Base-by-base conservation (phyloP, 768 basidiomycete genomes). In the Serendipita vermifera region DNA sequence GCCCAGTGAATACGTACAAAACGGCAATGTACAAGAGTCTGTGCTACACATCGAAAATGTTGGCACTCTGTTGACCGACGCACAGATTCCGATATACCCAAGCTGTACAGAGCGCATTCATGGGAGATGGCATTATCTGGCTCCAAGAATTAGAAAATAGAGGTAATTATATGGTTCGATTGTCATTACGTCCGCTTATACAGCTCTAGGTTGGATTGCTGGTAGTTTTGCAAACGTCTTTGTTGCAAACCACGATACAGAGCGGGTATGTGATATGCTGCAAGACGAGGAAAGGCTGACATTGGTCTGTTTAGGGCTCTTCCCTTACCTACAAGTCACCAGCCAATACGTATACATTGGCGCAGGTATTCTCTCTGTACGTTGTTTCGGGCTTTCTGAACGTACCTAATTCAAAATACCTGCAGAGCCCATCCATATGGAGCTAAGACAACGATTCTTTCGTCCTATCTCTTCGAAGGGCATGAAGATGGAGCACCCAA, bases 211-310 rank as follows among this genome's bases (percentile, higher is more conserved):
- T 2, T 85, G 81, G 82, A 69, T 83, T 1, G 38, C 75, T 0
- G 72, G 80, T 1, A 68, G 64, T 0, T 60, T 63, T n/a, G 82
- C 82, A 0, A 85, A 84, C 59, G 75, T 79, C 5, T 84, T 84
- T 58, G 81, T 84, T 0, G 46, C 46, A 29, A 82, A 85, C 61
- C 83, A 84, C 57, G 83, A 85, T 60, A 84, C 82, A 1, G 83
- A 84, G 64, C 68, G 83, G 35, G 72, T 71, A 55, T 54, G 70
- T 60, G 15, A 0, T 2, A 5, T n/a, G 0, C 26, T 15, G 14
- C 1, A 15, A 0, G 13, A 2, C 22, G 14, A 24, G 2, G 48
- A 27, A 56, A 39, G 2, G 26, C 57, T 40, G 2, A 27, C 27
- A 9, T 48, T 0, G n/a, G 6, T 9, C 1, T 9, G 9, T 53